Percentiles rank a stretch among this genome's conserved stretches.
phyloP scores from a whole-genome alignment of 345 rosid species.

The Rhodomyrtus tomentosa region DNA sequence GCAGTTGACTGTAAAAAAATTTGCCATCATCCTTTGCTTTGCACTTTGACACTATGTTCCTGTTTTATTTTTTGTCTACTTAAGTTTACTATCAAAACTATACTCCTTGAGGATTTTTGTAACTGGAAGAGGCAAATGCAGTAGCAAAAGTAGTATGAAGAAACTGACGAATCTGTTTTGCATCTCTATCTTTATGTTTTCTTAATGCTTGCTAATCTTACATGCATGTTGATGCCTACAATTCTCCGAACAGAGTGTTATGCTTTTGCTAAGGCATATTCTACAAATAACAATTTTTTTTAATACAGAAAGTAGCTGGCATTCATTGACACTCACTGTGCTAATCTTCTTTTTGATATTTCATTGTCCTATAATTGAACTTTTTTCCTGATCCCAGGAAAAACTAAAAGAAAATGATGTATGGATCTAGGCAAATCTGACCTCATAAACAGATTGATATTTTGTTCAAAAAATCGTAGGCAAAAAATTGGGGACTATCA shows the following conservation, averaged over 20 bases:
- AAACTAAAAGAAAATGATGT: too few species aligned
- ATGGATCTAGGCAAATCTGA: too few species aligned
- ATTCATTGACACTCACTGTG: background rate
- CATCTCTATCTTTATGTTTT: background rate
- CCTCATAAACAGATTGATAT: too few species aligned
- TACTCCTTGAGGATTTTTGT: background rate
- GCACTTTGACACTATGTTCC: background rate
- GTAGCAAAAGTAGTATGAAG: background rate
- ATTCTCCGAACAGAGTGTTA: background rate
- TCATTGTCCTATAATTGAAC: background rate
- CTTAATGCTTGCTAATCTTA: background rate
- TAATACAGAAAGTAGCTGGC: background rate
- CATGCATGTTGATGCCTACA: background rate
- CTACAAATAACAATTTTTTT: background rate
- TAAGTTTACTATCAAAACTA: background rate
- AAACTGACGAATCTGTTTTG: background rate
- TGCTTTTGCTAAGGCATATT: background rate
- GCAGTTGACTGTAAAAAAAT: background rate
- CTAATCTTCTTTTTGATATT: background rate
- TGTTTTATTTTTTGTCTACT: background rate
- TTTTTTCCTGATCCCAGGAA: background rate
- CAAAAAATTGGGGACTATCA: too few species aligned
- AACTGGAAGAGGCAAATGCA: background rate
- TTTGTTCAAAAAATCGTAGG: too few species aligned
- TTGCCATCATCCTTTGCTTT: background rate